These are phyloP conservation scores for Phytophthora pistaciae DNA, from an alignment of 352 stramenopile species.

Conservation along the genomic window DNA sequence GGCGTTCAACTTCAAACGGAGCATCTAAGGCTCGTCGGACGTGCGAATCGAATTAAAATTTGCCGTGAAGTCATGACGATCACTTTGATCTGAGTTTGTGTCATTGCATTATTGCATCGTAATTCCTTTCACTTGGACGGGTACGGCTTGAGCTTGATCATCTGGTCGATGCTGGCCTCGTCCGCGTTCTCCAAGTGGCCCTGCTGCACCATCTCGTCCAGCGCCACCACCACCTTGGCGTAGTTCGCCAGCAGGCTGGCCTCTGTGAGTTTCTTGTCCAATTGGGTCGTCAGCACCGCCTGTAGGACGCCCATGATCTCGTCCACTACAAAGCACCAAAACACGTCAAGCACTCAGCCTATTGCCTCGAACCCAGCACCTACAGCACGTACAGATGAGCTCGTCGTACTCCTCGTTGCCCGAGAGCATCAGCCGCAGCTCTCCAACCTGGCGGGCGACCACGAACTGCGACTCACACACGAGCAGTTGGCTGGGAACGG, in stretches of 20 bases:
- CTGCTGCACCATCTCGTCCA: slow-evolving; percentile 80
- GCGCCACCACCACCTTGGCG: slow-evolving; percentile 64
- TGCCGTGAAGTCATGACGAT: slow-evolving; percentile 3
- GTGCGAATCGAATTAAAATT: slow-evolving; percentile 1
- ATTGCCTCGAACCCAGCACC: neutral
- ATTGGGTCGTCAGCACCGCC: slow-evolving; percentile 57
- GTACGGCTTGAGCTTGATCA: slow-evolving; percentile 52
- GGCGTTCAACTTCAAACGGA: slow-evolving; percentile 3
- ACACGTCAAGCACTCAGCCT: slow-evolving; percentile 7
- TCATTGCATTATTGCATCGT: too few relatives aligned
- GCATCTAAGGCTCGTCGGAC: neutral
- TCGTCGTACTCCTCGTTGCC: slow-evolving; percentile 78
- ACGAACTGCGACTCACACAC: slow-evolving; percentile 70
- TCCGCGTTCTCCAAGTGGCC: slow-evolving; percentile 61
- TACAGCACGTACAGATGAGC: slow-evolving; percentile 61
- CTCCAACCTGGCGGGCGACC: slow-evolving; percentile 62
- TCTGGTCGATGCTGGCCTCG: slow-evolving; percentile 57
- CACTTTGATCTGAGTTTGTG: neutral
- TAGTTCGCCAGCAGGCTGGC: slow-evolving; percentile 64
- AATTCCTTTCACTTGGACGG: slow-evolving; percentile 25
- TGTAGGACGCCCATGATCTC: slow-evolving; percentile 65
- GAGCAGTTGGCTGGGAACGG: slow-evolving; percentile 48
- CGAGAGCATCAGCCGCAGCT: slow-evolving; percentile 69
- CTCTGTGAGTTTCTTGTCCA: slow-evolving; percentile 82
- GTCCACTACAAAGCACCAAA: slow-evolving; percentile 43